Evolutionary conservation across 108 stramenopile species (phyloP).

Genomic region (Epithemia pelagica): DNA sequence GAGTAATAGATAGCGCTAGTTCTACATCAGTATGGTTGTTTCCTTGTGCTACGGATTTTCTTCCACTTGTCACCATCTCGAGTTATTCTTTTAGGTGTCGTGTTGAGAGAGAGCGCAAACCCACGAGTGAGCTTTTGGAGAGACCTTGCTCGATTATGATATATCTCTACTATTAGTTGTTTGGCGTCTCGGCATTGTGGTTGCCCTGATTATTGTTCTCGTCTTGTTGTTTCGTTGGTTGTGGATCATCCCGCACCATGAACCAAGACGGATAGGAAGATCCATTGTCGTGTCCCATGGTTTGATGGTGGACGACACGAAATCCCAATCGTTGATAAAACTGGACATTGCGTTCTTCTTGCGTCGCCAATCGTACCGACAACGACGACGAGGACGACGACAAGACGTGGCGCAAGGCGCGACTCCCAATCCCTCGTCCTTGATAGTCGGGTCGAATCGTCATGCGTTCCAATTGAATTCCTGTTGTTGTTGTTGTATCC

Average conservation of each 20-base stretch:
- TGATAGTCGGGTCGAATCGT: conserved; percentile 15
- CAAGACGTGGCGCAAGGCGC: conserved; percentile 4
- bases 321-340: conserved; percentile 20
- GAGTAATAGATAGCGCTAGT: no score
- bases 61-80: no score
- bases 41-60: no score
- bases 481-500: not conserved
- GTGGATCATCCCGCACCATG: conserved; percentile 18
- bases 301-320: not conserved
- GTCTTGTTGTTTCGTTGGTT: no score
- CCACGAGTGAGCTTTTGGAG: no score
- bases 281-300: not conserved
- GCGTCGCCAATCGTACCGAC: conserved; percentile 9
- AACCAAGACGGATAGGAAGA: not conserved
- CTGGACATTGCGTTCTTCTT: conserved; percentile 16
- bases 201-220: no score
- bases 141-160: no score
- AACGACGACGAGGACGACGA: not conserved
- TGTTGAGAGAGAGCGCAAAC: no score
- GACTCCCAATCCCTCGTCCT: conserved; percentile 18
- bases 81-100: no score
- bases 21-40: no score
- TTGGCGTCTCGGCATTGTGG: no score
- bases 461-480: conserved; percentile 18
- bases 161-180: no score